phyloP scores from a whole-genome alignment of 106 monocot genomes.

The Hemerocallis citrina region DNA sequence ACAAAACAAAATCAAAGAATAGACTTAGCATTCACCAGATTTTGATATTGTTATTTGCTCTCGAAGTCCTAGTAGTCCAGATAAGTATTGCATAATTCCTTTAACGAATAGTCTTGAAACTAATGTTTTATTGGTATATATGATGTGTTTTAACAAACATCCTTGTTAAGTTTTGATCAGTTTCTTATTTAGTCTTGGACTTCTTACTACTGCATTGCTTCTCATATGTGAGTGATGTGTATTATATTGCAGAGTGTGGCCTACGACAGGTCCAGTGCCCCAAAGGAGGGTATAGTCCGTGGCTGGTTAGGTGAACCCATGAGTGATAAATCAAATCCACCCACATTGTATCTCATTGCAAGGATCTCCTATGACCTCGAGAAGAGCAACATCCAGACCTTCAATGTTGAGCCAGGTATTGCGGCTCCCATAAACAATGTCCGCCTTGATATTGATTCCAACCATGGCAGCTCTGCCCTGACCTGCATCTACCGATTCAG shows the following conservation, averaged over 20 bases:
- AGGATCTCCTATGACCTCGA: conserved; percentile 68
- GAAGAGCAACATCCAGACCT: conserved; percentile 69
- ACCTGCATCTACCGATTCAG: conserved; percentile 91
- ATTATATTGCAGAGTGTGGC: conserved; percentile 70
- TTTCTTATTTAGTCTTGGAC: not conserved
- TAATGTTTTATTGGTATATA: not conserved
- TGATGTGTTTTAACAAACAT: not conserved
- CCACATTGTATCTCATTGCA: conserved; percentile 17
- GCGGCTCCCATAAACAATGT: conserved; percentile 41
- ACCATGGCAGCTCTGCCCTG: conserved; percentile 54
- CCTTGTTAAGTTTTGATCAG: not conserved
- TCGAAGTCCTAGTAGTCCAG: not conserved
- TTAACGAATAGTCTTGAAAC: not conserved
- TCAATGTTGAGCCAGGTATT: conserved; percentile 18
- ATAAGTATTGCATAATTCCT: not conserved
- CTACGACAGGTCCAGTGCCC: conserved; percentile 78
- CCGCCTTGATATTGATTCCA: conserved; percentile 60
- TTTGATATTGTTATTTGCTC: not conserved
- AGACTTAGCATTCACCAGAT: not conserved
- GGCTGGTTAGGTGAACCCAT: conserved; percentile 51
- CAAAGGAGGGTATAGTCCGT: conserved; percentile 42
- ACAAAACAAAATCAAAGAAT: not conserved
- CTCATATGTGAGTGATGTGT: not conserved
- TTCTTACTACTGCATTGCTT: not conserved
- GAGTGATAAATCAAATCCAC: conserved; percentile 10